Base-by-base conservation (phyloP, 805 yeast genomes). In the Myxozyma geophila region DNA sequence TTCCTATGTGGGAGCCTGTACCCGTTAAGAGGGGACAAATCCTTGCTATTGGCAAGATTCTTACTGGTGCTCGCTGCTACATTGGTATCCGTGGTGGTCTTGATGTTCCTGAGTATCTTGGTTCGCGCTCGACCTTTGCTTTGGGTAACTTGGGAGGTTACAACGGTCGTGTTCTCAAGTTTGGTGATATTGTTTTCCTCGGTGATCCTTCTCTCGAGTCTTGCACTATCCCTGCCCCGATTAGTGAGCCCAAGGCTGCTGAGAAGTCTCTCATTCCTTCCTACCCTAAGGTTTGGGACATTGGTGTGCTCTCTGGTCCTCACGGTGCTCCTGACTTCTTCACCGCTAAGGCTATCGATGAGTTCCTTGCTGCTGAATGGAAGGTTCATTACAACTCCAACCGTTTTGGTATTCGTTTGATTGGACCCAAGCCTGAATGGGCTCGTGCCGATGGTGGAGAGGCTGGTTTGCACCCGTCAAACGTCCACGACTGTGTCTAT, bases 401-500 rank as follows among this genome's bases (percentile, higher is more conserved):
- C 79, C 85, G 99, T 75, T 93, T 93, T 76, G 99, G 99, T 75
- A 96, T 93, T 41, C 85, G 98, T 74, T 81, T 93, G 70, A 86
- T 89, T 69, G 98, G 98, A 51, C 98, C 98, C 62, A 93, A 92
- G 77, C 99, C 98, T 12, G 82, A 85, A 73, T 95, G 98, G 99
- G 97, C 98, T 12, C 85, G 99, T 79, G 75, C 82, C 9, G 97
- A 92, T 75, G 99, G 98, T 78, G 99, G 98, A 65, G 97, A 92
- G 72, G 99, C 95, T 63, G 99, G 99, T 62, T 81, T 93, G 73
- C 99, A 93, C 79, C 99, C 99, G 55, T 92, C 98, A n/a, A 93
- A 93, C 77, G 92, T 97, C 49, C 98, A 93, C 75, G 99, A 93
- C 79, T 95, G 93, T 74, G 98, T 93, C 58, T 93, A 93, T 76